phyloP scores from a whole-genome alignment of 768 basidiomycete genomes.

The Hortiboletus campestris region DNA sequence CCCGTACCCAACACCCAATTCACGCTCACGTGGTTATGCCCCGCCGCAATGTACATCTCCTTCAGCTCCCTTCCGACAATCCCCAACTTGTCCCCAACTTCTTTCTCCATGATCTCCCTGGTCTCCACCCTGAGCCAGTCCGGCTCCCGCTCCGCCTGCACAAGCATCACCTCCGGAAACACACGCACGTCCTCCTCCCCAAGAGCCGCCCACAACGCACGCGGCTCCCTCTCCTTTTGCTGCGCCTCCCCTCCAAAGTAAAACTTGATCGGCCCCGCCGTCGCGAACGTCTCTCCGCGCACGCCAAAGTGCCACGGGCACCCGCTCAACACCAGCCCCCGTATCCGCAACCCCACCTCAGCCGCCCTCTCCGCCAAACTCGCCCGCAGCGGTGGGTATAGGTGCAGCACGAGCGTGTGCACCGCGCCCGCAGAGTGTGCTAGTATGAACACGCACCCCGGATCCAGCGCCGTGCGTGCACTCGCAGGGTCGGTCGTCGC shows the following conservation, averaged over 20 bases:
- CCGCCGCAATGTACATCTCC: conserved; percentile 39
- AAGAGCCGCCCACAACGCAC: conserved; percentile 39
- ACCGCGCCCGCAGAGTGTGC: conserved; percentile 64
- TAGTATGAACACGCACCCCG: conserved; percentile 45
- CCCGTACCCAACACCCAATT: conserved; percentile 50
- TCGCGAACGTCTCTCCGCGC: conserved; percentile 26
- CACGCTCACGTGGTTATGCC: conserved; percentile 65
- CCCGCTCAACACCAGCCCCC: conserved; percentile 45
- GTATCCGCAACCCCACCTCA: conserved; percentile 31
- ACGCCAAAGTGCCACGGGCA: conserved; percentile 42
- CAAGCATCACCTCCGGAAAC: conserved; percentile 48
- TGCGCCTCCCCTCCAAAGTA: conserved; percentile 40
- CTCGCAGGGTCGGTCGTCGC: conserved; percentile 4
- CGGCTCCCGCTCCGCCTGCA: conserved; percentile 56
- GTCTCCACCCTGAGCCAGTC: conserved; percentile 38
- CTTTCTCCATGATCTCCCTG: conserved; percentile 38
- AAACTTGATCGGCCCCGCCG: conserved; percentile 22
- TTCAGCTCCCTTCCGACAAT: conserved; percentile 16
- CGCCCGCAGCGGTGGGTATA: conserved; percentile 31
- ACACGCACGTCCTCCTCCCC: conserved; percentile 33
- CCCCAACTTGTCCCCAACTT: conserved; percentile 37
- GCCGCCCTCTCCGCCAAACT: conserved; percentile 29
- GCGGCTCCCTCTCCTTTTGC: conserved; percentile 41
- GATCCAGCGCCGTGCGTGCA: conserved; percentile 33
- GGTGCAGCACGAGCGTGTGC: conserved; percentile 45